These are phyloP conservation scores for Globisporangium polare DNA, from an alignment of 352 stramenopile species.

Conservation along the genomic window DNA sequence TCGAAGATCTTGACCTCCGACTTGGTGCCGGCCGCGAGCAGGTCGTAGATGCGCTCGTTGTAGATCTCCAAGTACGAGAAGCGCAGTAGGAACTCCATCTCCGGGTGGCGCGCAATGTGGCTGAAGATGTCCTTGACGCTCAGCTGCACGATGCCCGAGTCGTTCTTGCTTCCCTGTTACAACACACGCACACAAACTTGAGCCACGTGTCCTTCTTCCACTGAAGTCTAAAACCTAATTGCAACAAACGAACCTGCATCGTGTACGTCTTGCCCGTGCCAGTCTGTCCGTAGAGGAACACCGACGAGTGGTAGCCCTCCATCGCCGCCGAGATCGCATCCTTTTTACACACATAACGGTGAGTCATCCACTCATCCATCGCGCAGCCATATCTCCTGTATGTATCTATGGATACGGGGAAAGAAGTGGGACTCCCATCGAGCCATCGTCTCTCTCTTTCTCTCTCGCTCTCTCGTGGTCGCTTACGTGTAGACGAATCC, in stretches of 20 bases:
- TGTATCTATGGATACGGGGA: not conserved
- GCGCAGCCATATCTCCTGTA: not conserved
- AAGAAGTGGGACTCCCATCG: constrained; percentile 1
- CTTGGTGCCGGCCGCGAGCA: constrained; percentile 76
- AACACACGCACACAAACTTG: not conserved
- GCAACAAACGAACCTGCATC: constrained; percentile 60
- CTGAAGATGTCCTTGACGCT: constrained; percentile 87
- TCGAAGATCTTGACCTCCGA: constrained; percentile 79
- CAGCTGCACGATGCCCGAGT: constrained; percentile 83
- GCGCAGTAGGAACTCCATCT: constrained; percentile 63
- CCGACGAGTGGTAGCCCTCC: constrained; percentile 80
- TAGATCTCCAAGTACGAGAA: constrained; percentile 98
- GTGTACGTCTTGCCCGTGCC: constrained; percentile 85
- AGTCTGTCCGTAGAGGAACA: constrained; percentile 93
- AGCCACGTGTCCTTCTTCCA: not conserved
- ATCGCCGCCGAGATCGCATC: constrained; percentile 67
- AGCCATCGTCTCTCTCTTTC: not conserved
- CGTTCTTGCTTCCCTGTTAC: constrained; percentile 27
- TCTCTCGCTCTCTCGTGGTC: not conserved
- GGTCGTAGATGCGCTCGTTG: constrained; percentile 97
- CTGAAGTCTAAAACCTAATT: no score
- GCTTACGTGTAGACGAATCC: constrained; percentile 3
- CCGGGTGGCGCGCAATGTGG: constrained; percentile 55
- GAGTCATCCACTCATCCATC: not conserved
- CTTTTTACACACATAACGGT: constrained; percentile 11